These are phyloP conservation scores for Quercus engelmannii DNA, from an alignment of 306 rosid species.

Conservation along the genomic window DNA sequence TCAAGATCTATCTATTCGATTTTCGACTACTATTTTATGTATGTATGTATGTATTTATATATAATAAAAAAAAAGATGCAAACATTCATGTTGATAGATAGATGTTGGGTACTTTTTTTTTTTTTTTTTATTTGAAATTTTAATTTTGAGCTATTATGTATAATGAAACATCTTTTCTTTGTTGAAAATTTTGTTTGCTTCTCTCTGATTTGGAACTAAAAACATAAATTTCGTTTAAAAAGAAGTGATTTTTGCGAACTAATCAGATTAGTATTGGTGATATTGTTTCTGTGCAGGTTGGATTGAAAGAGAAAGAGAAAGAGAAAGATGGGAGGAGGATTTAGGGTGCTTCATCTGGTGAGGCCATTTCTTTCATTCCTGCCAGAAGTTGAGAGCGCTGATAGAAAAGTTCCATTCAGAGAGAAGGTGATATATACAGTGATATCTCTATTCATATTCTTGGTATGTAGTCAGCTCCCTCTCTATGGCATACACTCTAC, in stretches of 20 bases:
- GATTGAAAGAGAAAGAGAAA: slow-evolving; percentile 29
- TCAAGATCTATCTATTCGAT: not conserved
- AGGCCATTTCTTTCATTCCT: slow-evolving; percentile 87
- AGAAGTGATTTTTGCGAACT: no score
- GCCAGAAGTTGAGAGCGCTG: slow-evolving; percentile 93
- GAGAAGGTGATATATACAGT: slow-evolving; percentile 96
- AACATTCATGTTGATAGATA: not conserved
- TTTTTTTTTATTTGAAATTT: not conserved
- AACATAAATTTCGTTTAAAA: no score
- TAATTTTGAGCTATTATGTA: no score
- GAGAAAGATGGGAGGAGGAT: slow-evolving; percentile 84
- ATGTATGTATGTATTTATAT: not conserved
- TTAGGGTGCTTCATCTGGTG: slow-evolving; percentile 92
- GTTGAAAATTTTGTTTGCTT: no score
- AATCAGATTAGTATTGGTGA: no score
- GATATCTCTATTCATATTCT: slow-evolving; percentile 78
- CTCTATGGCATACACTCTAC: slow-evolving; percentile 94
- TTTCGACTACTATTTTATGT: not conserved
- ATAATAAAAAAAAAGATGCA: not conserved
- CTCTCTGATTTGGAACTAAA: no score
- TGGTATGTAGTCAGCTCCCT: slow-evolving; percentile 95
- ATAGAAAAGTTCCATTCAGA: slow-evolving; percentile 80
- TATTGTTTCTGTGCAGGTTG: slow-evolving; percentile 29
- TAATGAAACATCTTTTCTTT: no score
- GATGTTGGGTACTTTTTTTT: not conserved